Evolutionary conservation across 805 yeast genomes (phyloP), one percentile per base, ranked within the genome.

Genomic region (Yamadazyma ubonensis): DNA sequence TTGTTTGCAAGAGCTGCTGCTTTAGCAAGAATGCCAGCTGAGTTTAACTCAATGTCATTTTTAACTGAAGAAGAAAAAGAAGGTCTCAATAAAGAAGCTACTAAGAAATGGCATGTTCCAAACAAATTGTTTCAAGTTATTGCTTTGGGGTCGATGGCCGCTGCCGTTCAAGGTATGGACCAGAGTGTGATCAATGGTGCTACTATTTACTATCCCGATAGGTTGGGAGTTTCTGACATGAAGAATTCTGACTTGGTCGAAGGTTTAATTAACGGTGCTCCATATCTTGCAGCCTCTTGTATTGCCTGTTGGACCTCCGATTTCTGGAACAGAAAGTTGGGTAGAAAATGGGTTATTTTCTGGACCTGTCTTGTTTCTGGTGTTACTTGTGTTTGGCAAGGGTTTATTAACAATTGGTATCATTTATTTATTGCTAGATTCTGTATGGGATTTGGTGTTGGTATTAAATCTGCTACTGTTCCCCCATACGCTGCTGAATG

Each of bases 81-180:
- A 4, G 76, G 75, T 33, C 70, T 78, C 14, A 63, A 81, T 62
- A 48, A 56, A 27, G 84, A 56, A 67, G 74, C 53, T 49, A 66
- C 58, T 15, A 52, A 57, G 31, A 65, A 53, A 41, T 69, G 71
- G 71, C 63, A 64, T 39, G 74, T 75, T 12, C 79, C 75, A 65
- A 16, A 52, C 10, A 77, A 71, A 43, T 64, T 83, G 50, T 59
- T 75, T 45, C 76, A 67, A 45, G 71, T 76, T 12, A 73, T 78
- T 58, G 73, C 80, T 6, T 61, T 79, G 52, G 79, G 83, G 34
- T 81, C 86, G 3, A 65, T 81, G 68, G 79, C 85, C 35, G 83
- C 85, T 2, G 80, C 83, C 5, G 84, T 81, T 27, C 88, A 82
- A 54, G 88, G 88, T 39, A 79, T 79, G 85, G 88, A 82, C 55